phyloP scores from a whole-genome alignment of 495 filamentous ascomycete species.

The Penicillium dipodomyicola region DNA sequence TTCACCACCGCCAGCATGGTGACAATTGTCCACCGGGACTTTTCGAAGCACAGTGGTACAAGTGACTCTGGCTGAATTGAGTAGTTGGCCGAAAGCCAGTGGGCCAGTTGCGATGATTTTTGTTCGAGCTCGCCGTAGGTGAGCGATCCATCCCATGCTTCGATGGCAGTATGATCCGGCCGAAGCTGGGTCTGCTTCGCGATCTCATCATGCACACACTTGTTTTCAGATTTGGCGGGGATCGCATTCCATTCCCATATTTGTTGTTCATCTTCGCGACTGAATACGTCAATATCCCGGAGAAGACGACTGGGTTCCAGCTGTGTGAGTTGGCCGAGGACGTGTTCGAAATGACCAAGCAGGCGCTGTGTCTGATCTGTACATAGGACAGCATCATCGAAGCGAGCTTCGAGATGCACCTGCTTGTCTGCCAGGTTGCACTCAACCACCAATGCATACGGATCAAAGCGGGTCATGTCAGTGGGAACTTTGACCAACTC shows the following conservation, averaged over 20 bases:
- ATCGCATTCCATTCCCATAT: slow-evolving; percentile 6
- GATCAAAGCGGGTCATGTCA: background rate
- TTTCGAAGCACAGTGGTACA: slow-evolving; percentile 45
- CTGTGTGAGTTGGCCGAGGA: slow-evolving; percentile 4
- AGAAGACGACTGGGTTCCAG: background rate
- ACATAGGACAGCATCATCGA: slow-evolving; percentile 2
- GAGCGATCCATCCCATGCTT: slow-evolving; percentile 21
- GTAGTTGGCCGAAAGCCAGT: slow-evolving; percentile 12
- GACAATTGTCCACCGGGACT: slow-evolving; percentile 43
- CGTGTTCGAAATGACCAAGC: slow-evolving; percentile 5
- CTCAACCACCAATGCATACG: slow-evolving; percentile 9
- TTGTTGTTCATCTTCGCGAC: slow-evolving; percentile 2
- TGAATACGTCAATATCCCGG: background rate
- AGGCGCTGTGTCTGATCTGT: background rate
- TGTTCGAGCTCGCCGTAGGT: slow-evolving; percentile 50
- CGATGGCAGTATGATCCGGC: background rate
- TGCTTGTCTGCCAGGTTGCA: slow-evolving; percentile 1
- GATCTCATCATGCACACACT: slow-evolving; percentile 37
- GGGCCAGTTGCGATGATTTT: slow-evolving; percentile 25
- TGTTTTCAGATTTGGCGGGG: background rate
- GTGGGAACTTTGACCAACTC: background rate
- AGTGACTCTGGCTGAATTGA: slow-evolving; percentile 9
- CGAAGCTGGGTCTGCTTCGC: slow-evolving; percentile 12
- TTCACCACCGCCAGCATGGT: slow-evolving; percentile 47
- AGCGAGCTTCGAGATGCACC: slow-evolving; percentile 3